phyloP scores from a whole-genome alignment of 495 filamentous ascomycete species.

The Talaromyces proteolyticus region DNA sequence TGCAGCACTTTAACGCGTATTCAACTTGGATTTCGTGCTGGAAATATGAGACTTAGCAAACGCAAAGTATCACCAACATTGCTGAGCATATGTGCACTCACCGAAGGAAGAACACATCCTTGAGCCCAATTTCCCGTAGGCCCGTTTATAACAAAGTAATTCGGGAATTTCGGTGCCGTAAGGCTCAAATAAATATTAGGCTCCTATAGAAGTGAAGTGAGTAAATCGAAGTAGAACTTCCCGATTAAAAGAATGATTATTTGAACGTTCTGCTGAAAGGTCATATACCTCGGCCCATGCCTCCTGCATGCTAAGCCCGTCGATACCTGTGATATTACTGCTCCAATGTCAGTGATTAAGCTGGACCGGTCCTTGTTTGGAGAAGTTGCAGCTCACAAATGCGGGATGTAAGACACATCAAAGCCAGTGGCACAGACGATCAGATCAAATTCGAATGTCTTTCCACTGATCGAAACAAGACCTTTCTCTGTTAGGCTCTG shows the following conservation, averaged over 20 bases:
- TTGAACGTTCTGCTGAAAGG: no score
- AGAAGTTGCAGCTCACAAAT: slow-evolving; percentile 7
- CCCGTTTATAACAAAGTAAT: slow-evolving; percentile 30
- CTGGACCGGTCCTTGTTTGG: neutral
- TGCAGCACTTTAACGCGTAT: slow-evolving; percentile 1
- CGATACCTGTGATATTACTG: slow-evolving; percentile 26
- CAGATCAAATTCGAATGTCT: slow-evolving; percentile 39
- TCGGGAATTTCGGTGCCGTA: slow-evolving; percentile 20
- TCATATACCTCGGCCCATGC: neutral
- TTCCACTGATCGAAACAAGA: slow-evolving; percentile 33
- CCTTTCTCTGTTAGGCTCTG: slow-evolving; percentile 29
- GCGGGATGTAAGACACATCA: slow-evolving; percentile 34
- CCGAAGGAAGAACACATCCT: slow-evolving; percentile 18
- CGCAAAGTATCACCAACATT: no score
- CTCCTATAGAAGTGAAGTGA: slow-evolving; percentile 6
- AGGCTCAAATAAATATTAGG: slow-evolving; percentile 25
- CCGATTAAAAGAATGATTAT: no score
- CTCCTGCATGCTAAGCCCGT: slow-evolving; percentile 20
- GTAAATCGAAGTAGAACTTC: no score
- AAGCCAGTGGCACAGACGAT: slow-evolving; percentile 48
- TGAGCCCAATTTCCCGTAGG: slow-evolving; percentile 31
- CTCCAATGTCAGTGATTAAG: no score
- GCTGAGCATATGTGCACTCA: neutral
- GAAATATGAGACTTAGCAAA: no score
- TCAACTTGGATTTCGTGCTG: neutral